Conservation (phyloP, 2,329 filamentous ascomycete species). For the Colletotrichum shisoi region DNA sequence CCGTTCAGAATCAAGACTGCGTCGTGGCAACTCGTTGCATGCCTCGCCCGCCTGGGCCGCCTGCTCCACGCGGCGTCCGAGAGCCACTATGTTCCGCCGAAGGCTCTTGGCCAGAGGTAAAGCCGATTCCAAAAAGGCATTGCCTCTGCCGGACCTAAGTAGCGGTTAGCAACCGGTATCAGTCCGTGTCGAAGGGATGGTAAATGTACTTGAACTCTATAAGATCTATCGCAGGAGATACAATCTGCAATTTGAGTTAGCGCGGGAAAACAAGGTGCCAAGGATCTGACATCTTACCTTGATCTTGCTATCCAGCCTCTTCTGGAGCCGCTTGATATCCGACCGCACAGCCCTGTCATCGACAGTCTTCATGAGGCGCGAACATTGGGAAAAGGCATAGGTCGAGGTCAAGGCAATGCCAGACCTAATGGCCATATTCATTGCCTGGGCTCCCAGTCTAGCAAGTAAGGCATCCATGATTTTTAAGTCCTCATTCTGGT, state of each 20-base stretch:
- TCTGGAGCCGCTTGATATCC: constrained; percentile 76
- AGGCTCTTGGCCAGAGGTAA: constrained; percentile 83
- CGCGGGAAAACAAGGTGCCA: neutral
- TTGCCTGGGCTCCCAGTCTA: constrained; percentile 70
- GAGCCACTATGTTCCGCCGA: constrained; percentile 79
- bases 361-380: constrained; percentile 78
- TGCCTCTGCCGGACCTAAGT: constrained; percentile 61
- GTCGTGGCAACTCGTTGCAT: constrained; percentile 52
- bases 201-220: constrained; percentile 80
- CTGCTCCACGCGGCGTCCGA: constrained; percentile 77
- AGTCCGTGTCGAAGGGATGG: neutral
- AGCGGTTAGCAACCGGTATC: constrained; percentile 39
- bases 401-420: constrained; percentile 85
- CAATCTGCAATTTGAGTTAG: constrained; percentile 63
- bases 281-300: constrained; percentile 59
- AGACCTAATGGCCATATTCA: constrained; percentile 91
- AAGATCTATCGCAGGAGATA: constrained; percentile 89
- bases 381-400: constrained; percentile 85
- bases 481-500: constrained; percentile 38
- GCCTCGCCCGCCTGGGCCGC: constrained; percentile 71
- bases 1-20: constrained; percentile 58
- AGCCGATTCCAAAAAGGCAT: constrained; percentile 77
- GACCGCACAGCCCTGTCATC: constrained; percentile 71
- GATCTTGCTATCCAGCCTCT: constrained; percentile 83
- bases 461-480: constrained; percentile 74